Conservation (phyloP, 208 protist genomes). For the Phytomonas sp. region DNA sequence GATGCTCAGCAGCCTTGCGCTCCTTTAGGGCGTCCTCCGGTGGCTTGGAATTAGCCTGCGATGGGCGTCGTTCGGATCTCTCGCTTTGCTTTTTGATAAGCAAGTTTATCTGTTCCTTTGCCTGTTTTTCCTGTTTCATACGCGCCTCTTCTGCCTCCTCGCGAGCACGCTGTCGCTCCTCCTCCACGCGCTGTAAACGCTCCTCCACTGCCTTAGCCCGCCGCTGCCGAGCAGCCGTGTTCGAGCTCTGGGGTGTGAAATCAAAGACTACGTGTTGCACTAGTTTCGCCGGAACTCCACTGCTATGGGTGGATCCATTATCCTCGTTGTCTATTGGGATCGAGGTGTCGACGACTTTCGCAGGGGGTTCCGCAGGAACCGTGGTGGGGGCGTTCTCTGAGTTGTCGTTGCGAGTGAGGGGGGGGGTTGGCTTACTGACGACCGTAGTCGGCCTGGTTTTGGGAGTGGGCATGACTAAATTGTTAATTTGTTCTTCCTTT, state of each 20-base stretch:
- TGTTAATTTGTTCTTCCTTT: conserved; percentile 53
- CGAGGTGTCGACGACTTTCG: conserved; percentile 39
- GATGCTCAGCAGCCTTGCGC: conserved; percentile 37
- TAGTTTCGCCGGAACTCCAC: background rate
- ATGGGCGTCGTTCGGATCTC: background rate
- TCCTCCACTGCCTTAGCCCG: conserved; percentile 4
- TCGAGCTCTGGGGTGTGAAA: conserved; percentile 10
- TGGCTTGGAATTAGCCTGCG: conserved; percentile 1
- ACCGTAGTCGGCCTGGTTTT: background rate
- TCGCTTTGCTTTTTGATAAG: background rate
- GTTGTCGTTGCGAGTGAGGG: background rate
- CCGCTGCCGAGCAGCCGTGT: conserved; percentile 13
- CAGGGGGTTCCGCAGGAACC: background rate
- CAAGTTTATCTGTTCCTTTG: background rate
- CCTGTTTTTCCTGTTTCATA: conserved; percentile 5
- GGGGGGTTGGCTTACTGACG: background rate
- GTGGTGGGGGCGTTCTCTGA: background rate
- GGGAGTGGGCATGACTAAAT: conserved; percentile 1
- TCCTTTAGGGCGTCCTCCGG: conserved; percentile 14
- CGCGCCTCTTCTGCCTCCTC: conserved; percentile 9
- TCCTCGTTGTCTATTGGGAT: conserved; percentile 17
- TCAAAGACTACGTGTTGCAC: background rate
- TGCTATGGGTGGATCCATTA: background rate
- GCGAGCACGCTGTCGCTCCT: conserved; percentile 13
- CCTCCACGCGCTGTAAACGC: conserved; percentile 16